These are phyloP conservation scores for Colletotrichum zoysiae DNA, from an alignment of 2,329 filamentous ascomycete species.

Conservation along the genomic window DNA sequence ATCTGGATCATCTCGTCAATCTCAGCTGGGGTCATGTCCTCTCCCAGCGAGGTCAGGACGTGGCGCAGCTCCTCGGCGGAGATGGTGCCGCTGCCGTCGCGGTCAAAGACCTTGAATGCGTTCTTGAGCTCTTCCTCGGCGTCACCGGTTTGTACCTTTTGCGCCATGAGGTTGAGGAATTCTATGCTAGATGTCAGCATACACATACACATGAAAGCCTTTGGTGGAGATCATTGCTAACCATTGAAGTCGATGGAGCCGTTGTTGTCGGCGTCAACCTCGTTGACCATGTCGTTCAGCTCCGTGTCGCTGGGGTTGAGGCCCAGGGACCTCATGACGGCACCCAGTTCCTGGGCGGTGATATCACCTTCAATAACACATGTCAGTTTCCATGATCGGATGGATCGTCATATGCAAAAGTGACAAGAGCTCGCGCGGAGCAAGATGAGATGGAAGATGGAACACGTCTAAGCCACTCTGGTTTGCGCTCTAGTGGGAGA, in stretches of 20 bases:
- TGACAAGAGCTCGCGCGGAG: neutral
- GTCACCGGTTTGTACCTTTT: conserved; percentile 94
- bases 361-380: conserved; percentile 77
- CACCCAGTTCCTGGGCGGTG: conserved; percentile 90
- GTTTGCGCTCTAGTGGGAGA: neutral
- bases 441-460: conserved; percentile 39
- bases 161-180: conserved; percentile 93
- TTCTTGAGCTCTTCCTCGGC: conserved; percentile 92
- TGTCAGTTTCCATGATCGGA: conserved; percentile 46
- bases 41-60: conserved; percentile 92
- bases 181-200: conserved; percentile 63
- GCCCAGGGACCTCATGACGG: conserved; percentile 89
- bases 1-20: conserved; percentile 95
- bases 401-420: conserved; percentile 15
- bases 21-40: conserved; percentile 91
- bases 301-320: conserved; percentile 93
- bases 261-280: conserved; percentile 93
- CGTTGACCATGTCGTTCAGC: conserved; percentile 94
- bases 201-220: neutral
- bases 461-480: conserved; percentile 27
- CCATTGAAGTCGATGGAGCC: conserved; percentile 92
- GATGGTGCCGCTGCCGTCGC: conserved; percentile 93
- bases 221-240: conserved; percentile 57
- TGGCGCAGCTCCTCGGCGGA: conserved; percentile 89
- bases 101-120: conserved; percentile 91